Evolutionary conservation across 192 early-diverging fungal genomes (phyloP).

Genomic region (Geosiphon pyriformis): DNA sequence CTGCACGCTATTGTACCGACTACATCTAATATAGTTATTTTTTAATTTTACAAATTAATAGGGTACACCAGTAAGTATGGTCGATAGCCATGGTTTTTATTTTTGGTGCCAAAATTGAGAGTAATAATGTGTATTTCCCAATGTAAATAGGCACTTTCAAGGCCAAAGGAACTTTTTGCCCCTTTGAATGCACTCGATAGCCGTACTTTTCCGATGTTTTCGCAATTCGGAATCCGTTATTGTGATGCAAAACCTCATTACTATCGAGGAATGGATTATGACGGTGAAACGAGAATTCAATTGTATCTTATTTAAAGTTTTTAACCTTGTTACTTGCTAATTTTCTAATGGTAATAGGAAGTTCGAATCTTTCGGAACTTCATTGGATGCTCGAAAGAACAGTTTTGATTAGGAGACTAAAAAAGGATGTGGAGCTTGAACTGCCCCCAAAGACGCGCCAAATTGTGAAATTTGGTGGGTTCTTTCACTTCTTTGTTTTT

Average conservation of each 20-base stretch:
- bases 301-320: neutral
- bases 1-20: neutral
- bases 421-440: constrained; percentile 39
- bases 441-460: constrained; percentile 41
- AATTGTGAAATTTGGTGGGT: constrained; percentile 26
- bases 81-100: neutral
- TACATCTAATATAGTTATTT: neutral
- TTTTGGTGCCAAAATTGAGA: neutral
- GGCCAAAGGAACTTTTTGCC: neutral
- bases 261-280: constrained; percentile 37
- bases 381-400: constrained; percentile 37
- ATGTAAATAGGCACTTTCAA: constrained; percentile 5
- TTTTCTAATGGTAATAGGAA: constrained; percentile 19
- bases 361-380: constrained; percentile 38
- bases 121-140: neutral
- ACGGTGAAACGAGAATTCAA: constrained; percentile 19
- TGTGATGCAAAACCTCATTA: constrained; percentile 24
- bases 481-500: neutral
- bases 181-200: constrained; percentile 10
- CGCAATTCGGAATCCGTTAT: constrained; percentile 32
- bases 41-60: neutral
- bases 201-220: constrained; percentile 14
- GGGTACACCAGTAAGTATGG: constrained; percentile 2
- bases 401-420: constrained; percentile 42
- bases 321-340: neutral